A percentile compares a stretch with the other conserved stretches of the same genome.
These are phyloP conservation scores for Agrocybe pediades DNA, from an alignment of 768 basidiomycete genomes.

Conservation along the genomic window DNA sequence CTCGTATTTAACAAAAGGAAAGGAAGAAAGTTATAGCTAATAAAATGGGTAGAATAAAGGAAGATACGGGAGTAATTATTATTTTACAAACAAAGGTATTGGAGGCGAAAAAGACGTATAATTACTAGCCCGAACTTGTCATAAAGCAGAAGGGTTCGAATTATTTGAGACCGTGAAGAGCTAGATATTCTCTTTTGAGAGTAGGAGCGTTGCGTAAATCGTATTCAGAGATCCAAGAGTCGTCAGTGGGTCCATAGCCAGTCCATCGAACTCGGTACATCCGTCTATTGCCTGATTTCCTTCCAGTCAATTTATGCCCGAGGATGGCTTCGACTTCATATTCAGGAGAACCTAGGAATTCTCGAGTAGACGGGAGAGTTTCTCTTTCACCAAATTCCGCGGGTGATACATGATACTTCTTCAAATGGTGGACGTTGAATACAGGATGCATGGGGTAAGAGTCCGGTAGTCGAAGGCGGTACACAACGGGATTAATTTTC, in stretches of 20 bases:
- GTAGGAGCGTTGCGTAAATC: constrained; percentile 22
- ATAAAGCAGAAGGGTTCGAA: no score
- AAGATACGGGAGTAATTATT: not conserved
- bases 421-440: constrained; percentile 23
- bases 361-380: constrained; percentile 14
- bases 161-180: not conserved
- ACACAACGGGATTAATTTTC: constrained; percentile 23
- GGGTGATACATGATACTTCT: constrained; percentile 17
- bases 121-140: no score
- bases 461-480: constrained; percentile 21
- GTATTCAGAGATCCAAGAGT: constrained; percentile 23
- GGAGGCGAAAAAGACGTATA: no score
- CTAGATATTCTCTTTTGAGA: no score
- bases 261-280: constrained; percentile 21
- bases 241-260: constrained; percentile 21
- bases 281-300: constrained; percentile 13
- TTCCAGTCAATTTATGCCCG: constrained; percentile 2
- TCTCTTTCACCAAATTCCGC: constrained; percentile 14
- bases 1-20: no score
- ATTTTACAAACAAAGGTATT: no score
- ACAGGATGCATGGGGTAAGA: constrained; percentile 26
- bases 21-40: no score
- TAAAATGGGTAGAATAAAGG: no score
- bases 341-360: constrained; percentile 16
- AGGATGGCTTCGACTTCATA: constrained; percentile 20